Evolutionary conservation across 2,329 filamentous ascomycete genomes (phyloP).

Genomic region (Alternaria sp.): DNA sequence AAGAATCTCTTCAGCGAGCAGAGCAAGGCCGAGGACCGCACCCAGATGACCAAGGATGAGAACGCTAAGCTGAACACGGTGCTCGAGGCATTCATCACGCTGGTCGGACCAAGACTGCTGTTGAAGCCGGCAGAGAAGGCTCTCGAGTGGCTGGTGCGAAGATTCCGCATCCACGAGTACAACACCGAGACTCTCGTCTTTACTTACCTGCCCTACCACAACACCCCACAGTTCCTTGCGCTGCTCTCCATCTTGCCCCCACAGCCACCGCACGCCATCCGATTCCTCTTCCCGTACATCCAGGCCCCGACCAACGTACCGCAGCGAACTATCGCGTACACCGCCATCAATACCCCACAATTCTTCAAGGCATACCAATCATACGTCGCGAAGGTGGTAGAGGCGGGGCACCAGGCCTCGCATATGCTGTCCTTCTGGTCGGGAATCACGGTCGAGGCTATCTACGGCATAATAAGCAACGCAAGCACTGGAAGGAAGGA

Average conservation of each 20-base stretch:
- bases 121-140: conserved; percentile 89
- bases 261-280: conserved; percentile 76
- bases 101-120: conserved; percentile 77
- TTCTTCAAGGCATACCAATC: conserved; percentile 80
- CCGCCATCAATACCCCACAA: conserved; percentile 76
- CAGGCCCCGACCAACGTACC: conserved; percentile 77
- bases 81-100: conserved; percentile 80
- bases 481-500: conserved; percentile 76
- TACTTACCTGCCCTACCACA: conserved; percentile 92
- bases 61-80: conserved; percentile 81
- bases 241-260: conserved; percentile 84
- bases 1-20: conserved; percentile 89
- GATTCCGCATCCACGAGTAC: conserved; percentile 91
- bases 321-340: conserved; percentile 81
- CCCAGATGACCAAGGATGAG: conserved; percentile 79
- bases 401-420: conserved; percentile 74
- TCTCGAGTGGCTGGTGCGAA: conserved; percentile 90
- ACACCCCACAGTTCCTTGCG: conserved; percentile 81
- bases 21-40: conserved; percentile 86
- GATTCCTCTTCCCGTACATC: conserved; percentile 86
- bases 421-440: conserved; percentile 89
- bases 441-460: conserved; percentile 82
- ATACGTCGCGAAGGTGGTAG: conserved; percentile 78
- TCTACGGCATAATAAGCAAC: conserved; percentile 81
- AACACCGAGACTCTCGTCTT: conserved; percentile 80